Conservation (phyloP, 2,329 filamentous ascomycete species). For the Coniochaeta sp. region DNA sequence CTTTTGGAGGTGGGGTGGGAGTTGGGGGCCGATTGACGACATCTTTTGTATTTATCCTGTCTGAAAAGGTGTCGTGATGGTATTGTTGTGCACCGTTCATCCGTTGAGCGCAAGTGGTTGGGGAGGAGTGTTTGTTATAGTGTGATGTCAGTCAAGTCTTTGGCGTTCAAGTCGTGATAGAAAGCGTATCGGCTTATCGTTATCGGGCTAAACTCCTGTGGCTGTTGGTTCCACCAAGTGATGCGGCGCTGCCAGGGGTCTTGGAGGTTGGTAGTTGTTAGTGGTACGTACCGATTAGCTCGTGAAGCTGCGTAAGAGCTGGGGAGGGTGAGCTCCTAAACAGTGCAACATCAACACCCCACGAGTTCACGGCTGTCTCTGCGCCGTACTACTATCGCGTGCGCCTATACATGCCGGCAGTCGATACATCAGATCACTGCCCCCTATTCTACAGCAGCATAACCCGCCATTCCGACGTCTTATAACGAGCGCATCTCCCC, state of each 20-base stretch:
- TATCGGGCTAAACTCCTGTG: not conserved
- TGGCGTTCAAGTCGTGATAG: not conserved
- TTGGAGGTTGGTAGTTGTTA: not conserved
- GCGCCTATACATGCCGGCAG: not conserved
- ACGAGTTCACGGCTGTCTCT: not conserved
- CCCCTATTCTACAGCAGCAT: not conserved
- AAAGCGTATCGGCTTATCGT: not conserved
- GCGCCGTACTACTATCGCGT: not conserved
- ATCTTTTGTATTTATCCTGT: slow-evolving; percentile 31
- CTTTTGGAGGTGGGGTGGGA: slow-evolving; percentile 62
- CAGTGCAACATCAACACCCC: not conserved
- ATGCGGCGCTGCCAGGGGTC: not conserved
- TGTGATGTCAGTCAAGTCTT: not conserved
- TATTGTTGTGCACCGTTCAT: not conserved
- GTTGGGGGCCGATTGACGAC: slow-evolving; percentile 62
- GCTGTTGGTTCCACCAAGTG: not conserved
- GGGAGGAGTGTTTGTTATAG: not conserved
- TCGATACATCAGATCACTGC: too few species aligned
- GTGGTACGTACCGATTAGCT: not conserved
- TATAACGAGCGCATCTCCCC: not conserved
- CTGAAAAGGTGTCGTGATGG: not conserved
- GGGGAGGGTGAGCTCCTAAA: not conserved
- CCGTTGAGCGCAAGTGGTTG: not conserved
- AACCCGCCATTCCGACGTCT: not conserved
- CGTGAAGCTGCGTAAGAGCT: slow-evolving; percentile 1